phyloP scores from a whole-genome alignment of 768 basidiomycete genomes.

The Tremella mesenterica region DNA sequence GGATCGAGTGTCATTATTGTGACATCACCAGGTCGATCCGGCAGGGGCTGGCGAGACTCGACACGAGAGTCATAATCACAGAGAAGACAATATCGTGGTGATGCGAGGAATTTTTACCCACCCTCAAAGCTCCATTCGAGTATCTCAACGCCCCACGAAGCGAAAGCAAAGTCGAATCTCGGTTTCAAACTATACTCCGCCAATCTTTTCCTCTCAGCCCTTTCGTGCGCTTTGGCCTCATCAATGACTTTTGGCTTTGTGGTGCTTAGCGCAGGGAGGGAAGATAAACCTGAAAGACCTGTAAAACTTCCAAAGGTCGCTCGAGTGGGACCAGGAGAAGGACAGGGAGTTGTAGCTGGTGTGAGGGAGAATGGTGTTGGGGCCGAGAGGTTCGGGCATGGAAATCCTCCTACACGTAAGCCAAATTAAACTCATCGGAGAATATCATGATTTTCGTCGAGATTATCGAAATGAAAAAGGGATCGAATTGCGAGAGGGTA shows the following conservation, averaged over 20 bases:
- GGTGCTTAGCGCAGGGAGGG: slow-evolving; percentile 24
- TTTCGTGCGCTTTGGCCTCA: slow-evolving; percentile 15
- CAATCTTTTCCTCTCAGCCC: slow-evolving; percentile 22
- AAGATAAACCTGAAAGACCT: slow-evolving; percentile 5
- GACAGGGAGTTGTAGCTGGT: slow-evolving; percentile 29
- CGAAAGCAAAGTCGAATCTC: slow-evolving; percentile 35
- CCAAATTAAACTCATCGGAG: too few relatives aligned
- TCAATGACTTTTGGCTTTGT: slow-evolving; percentile 29
- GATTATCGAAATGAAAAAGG: background rate
- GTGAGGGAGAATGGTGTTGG: slow-evolving; percentile 35
- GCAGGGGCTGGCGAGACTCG: background rate
- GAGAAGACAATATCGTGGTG: background rate
- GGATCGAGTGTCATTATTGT: background rate
- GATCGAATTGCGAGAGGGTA: background rate
- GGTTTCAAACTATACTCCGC: slow-evolving; percentile 34
- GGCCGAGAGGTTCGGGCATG: slow-evolving; percentile 37
- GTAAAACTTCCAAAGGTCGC: slow-evolving; percentile 12
- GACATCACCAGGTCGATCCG: background rate
- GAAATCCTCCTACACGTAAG: slow-evolving; percentile 32
- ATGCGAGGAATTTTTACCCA: slow-evolving; percentile 5
- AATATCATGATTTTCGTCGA: too few relatives aligned
- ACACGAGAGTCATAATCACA: background rate
- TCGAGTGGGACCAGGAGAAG: slow-evolving; percentile 21
- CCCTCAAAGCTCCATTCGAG: slow-evolving; percentile 33
- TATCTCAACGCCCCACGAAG: slow-evolving; percentile 25